Percentiles rank a stretch among this genome's conserved stretches.
These are phyloP conservation scores for Pichia ethanolica DNA, from an alignment of 805 yeast genomes.

Conservation along the genomic window DNA sequence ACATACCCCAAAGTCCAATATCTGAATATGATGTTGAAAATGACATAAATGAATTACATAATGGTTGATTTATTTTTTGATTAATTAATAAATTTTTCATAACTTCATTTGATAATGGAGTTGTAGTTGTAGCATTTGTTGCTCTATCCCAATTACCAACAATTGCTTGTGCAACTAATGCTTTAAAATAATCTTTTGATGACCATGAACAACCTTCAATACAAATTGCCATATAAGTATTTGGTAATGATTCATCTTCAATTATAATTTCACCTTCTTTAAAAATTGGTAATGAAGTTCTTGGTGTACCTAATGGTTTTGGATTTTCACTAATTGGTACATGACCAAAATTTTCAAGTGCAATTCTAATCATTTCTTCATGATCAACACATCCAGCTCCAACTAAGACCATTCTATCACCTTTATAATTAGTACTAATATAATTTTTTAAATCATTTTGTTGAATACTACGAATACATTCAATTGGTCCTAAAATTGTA, in stretches of 20 bases:
- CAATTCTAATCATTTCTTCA: conserved; percentile 68
- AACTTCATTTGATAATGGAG: conserved; percentile 63
- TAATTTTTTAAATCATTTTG: conserved; percentile 71
- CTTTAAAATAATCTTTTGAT: conserved; percentile 90
- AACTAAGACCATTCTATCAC: conserved; percentile 96
- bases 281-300: conserved; percentile 71
- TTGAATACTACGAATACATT: conserved; percentile 74
- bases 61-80: conserved; percentile 40
- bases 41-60: conserved; percentile 93
- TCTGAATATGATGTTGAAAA: conserved; percentile 96
- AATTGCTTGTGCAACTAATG: conserved; percentile 92
- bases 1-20: conserved; percentile 96
- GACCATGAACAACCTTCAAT: conserved; percentile 99
- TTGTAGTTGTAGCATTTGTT: conserved; percentile 67
- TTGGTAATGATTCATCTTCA: conserved; percentile 75
- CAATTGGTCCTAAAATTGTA: conserved; percentile 91
- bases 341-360: conserved; percentile 70
- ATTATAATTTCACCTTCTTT: conserved; percentile 81
- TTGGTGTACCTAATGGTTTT: conserved; percentile 64
- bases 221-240: conserved; percentile 86
- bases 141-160: conserved; percentile 98
- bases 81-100: not conserved
- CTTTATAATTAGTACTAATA: conserved; percentile 80
- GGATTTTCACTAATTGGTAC: conserved; percentile 47
- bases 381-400: conserved; percentile 95